These are phyloP conservation scores for Drechmeria coniospora DNA, from an alignment of 2,329 filamentous ascomycete genomes.

Conservation along the genomic window DNA sequence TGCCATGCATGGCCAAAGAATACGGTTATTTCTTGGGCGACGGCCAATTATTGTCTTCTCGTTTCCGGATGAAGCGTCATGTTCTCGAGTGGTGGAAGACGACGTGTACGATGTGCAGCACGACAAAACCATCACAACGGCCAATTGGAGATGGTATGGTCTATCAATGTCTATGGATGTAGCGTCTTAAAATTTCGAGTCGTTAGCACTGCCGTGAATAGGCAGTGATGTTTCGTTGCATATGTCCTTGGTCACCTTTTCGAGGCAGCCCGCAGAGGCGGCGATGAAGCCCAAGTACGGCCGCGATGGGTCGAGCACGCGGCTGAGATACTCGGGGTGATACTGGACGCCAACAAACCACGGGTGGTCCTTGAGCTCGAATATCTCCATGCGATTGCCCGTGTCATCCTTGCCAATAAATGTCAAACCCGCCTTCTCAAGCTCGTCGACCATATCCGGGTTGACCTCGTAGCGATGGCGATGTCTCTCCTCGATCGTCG, in stretches of 20 bases:
- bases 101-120: too few relatives aligned
- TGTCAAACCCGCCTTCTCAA: conserved; percentile 53
- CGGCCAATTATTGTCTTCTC: too few relatives aligned
- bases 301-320: conserved; percentile 16
- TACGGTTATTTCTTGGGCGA: too few relatives aligned
- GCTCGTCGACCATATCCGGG: conserved; percentile 53
- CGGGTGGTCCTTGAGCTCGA: conserved; percentile 70
- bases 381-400: conserved; percentile 66
- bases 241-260: conserved; percentile 13
- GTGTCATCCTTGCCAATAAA: conserved; percentile 71
- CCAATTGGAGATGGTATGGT: too few relatives aligned
- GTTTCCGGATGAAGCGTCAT: too few relatives aligned
- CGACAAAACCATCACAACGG: too few relatives aligned
- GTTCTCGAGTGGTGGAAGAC: too few relatives aligned
- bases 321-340: conserved; percentile 72
- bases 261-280: conserved; percentile 54
- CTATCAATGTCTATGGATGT: too few relatives aligned
- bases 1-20: too few relatives aligned
- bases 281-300: conserved; percentile 78
- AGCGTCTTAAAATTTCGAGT: conserved; percentile 1
- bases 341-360: conserved; percentile 77
- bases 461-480: conserved; percentile 88
- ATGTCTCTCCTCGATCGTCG: conserved; percentile 56
- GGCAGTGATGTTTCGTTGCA: conserved; percentile 1
- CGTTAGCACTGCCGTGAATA: conserved; percentile 1